phyloP scores from a whole-genome alignment of 2,329 filamentous ascomycete genomes.

The Fusarium temperatum region DNA sequence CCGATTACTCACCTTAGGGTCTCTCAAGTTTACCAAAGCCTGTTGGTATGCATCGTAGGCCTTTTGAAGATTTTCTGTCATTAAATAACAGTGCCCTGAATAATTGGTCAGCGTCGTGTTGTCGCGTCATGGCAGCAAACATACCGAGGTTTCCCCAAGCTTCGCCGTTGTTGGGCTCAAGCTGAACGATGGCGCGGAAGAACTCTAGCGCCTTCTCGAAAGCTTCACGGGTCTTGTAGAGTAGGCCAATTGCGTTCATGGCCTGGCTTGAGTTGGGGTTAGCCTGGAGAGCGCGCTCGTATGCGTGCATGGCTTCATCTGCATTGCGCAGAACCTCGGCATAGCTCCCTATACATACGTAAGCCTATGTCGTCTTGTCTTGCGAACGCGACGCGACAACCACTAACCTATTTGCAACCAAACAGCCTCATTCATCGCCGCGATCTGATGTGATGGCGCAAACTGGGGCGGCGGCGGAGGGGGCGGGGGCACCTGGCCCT shows the following conservation, averaged over 20 bases:
- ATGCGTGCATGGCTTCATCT: conserved; percentile 89
- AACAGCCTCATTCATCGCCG: conserved; percentile 82
- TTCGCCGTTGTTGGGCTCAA: conserved; percentile 90
- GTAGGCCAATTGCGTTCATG: conserved; percentile 93
- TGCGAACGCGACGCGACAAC: conserved; percentile 43
- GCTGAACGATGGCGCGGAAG: conserved; percentile 86
- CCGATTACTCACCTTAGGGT: conserved; percentile 80
- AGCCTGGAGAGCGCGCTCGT: conserved; percentile 87
- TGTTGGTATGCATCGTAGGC: conserved; percentile 97
- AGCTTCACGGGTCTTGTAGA: conserved; percentile 89
- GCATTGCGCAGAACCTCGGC: conserved; percentile 88
- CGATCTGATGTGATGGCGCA: conserved; percentile 76
- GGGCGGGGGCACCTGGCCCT: conserved; percentile 67
- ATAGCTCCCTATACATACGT: conserved; percentile 71
- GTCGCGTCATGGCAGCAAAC: conserved; percentile 37
- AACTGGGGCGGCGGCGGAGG: conserved; percentile 58
- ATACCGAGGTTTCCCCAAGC: conserved; percentile 94
- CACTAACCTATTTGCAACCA: conserved; percentile 92
- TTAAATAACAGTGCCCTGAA: conserved; percentile 93
- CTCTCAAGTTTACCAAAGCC: conserved; percentile 88
- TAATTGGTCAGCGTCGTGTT: conserved; percentile 24
- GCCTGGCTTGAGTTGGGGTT: conserved; percentile 90
- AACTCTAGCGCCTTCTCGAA: conserved; percentile 96
- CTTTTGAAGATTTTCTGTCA: conserved; percentile 98
- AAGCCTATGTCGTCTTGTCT: conserved; percentile 31